Conservation (phyloP, 2,329 filamentous ascomycete genomes). For the Corniculantispora saksenae region DNA sequence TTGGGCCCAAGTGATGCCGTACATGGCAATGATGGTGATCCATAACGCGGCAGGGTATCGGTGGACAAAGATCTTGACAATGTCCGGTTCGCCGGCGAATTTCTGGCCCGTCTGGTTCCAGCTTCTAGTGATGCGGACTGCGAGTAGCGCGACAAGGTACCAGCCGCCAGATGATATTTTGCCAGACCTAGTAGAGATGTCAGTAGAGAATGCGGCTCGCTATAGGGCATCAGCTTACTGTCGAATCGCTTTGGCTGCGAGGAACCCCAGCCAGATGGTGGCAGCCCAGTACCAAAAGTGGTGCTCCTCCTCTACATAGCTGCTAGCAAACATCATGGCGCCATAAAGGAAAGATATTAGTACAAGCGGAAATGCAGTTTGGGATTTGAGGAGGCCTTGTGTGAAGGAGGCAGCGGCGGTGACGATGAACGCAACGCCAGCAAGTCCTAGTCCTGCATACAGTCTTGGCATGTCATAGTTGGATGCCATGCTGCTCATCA, state of each 20-base stretch:
- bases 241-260: slow-evolving; percentile 50
- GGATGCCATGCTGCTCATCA: slow-evolving; percentile 88
- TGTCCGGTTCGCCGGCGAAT: slow-evolving; percentile 85
- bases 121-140: slow-evolving; percentile 67
- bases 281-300: slow-evolving; percentile 97
- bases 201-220: not conserved
- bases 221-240: slow-evolving; percentile 32
- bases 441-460: slow-evolving; percentile 42
- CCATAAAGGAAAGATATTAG: slow-evolving; percentile 65
- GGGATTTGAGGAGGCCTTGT: not conserved
- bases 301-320: slow-evolving; percentile 97
- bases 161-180: slow-evolving; percentile 34
- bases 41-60: slow-evolving; percentile 70
- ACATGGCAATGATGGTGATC: slow-evolving; percentile 69
- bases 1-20: slow-evolving; percentile 58
- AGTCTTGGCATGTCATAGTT: slow-evolving; percentile 80
- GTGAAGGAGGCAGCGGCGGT: slow-evolving; percentile 5
- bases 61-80: slow-evolving; percentile 71
- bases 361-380: slow-evolving; percentile 40
- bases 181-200: slow-evolving; percentile 27
- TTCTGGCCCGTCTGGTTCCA: slow-evolving; percentile 99
- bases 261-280: slow-evolving; percentile 65
- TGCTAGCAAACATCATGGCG: slow-evolving; percentile 95
- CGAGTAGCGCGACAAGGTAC: slow-evolving; percentile 51
- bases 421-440: slow-evolving; percentile 44